Percentiles rank a stretch among this genome's conserved stretches.
These are phyloP conservation scores for Pezicula radicicola DNA, from an alignment of 2,329 filamentous ascomycete species.

Conservation along the genomic window DNA sequence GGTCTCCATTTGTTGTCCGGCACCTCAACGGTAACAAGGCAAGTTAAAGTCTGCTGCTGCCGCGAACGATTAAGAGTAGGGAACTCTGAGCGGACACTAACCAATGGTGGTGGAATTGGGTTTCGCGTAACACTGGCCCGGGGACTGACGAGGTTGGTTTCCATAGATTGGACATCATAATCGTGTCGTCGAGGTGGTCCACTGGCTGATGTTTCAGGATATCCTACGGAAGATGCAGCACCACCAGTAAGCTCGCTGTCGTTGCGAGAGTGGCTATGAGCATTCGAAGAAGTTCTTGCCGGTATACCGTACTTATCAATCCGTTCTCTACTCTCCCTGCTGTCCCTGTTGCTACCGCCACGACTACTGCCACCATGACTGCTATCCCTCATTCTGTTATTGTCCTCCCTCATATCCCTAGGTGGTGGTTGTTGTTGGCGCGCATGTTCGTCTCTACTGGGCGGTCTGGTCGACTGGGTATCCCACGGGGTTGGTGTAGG, in stretches of 20 bases:
- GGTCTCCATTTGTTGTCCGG: conserved; percentile 88
- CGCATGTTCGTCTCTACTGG: conserved; percentile 40
- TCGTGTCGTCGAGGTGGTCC: conserved; percentile 74
- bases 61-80: conserved; percentile 89
- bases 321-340: conserved; percentile 44
- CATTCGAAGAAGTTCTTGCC: conserved; percentile 10
- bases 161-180: conserved; percentile 96
- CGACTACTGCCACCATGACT: conserved; percentile 28
- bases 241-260: conserved; percentile 75
- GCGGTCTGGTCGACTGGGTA: conserved; percentile 51
- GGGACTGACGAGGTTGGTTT: conserved; percentile 75
- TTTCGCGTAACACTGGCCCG: conserved; percentile 68
- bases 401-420: conserved; percentile 34
- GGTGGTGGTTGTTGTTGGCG: conserved; percentile 26
- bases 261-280: conserved; percentile 60
- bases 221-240: conserved; percentile 72
- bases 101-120: conserved; percentile 83
- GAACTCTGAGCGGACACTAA: conserved; percentile 96
- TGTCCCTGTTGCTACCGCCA: conserved; percentile 25
- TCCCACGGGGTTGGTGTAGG: conserved; percentile 70
- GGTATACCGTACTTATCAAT: conserved; percentile 39
- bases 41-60: conserved; percentile 93
- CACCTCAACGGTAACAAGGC: conserved; percentile 90
- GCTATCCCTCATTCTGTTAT: conserved; percentile 20
- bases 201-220: conserved; percentile 71